These are phyloP conservation scores for Lactarius sanguifluus DNA, from an alignment of 768 basidiomycete species.

Conservation along the genomic window DNA sequence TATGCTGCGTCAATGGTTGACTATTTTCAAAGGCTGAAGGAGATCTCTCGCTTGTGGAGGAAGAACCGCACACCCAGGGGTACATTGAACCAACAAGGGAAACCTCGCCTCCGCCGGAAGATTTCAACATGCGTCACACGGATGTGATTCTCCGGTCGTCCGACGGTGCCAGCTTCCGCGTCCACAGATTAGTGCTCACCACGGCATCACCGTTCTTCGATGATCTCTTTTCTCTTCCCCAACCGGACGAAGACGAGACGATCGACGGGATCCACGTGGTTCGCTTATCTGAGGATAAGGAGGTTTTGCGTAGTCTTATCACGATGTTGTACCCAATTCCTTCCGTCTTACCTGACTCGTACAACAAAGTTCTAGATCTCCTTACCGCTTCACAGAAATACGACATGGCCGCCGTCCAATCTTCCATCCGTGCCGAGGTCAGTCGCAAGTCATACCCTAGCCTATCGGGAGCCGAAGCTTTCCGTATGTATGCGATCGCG, in stretches of 20 bases:
- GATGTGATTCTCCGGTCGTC: constrained; percentile 34
- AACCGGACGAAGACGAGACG: constrained; percentile 16
- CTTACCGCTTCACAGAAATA: constrained; percentile 31
- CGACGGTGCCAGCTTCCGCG: constrained; percentile 35
- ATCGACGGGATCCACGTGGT: constrained; percentile 24
- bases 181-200: constrained; percentile 35
- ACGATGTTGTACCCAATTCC: constrained; percentile 16
- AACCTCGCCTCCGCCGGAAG: background rate
- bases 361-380: constrained; percentile 9
- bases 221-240: constrained; percentile 34
- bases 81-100: background rate
- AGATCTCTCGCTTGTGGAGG: background rate
- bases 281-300: constrained; percentile 12
- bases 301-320: constrained; percentile 16
- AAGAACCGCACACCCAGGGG: background rate
- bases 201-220: constrained; percentile 36
- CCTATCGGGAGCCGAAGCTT: constrained; percentile 10
- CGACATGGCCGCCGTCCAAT: constrained; percentile 26
- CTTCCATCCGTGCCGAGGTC: constrained; percentile 3
- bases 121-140: constrained; percentile 4
- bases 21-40: constrained; percentile 2
- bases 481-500: constrained; percentile 27
- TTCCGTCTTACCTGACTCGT: constrained; percentile 7
- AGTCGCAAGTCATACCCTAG: background rate
- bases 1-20: background rate